A percentile compares a stretch with the other conserved stretches of the same genome.
These are phyloP conservation scores for Dictyostelium brefeldianum DNA, from an alignment of 78 protist species.

Conservation along the genomic window DNA sequence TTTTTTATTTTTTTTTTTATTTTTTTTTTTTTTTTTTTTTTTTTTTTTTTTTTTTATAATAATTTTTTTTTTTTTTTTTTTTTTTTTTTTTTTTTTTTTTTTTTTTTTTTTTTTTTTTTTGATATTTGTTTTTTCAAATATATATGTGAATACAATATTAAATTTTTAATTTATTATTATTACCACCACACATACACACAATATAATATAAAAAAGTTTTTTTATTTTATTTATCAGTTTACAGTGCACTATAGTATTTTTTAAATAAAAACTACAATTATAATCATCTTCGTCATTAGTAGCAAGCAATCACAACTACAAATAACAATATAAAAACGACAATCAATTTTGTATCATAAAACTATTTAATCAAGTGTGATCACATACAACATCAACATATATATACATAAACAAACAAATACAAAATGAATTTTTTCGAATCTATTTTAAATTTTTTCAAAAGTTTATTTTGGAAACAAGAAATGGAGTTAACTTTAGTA, in stretches of 20 bases:
- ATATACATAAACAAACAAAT: not conserved
- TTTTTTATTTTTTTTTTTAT: not conserved
- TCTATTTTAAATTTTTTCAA: constrained; percentile 87
- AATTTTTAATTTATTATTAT: not conserved
- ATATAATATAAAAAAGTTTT: not conserved
- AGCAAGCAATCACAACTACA: no score
- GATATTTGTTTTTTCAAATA: no score
- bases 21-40: not conserved
- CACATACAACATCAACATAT: not conserved
- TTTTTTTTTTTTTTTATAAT: not conserved
- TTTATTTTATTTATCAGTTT: not conserved
- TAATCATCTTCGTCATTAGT: not conserved
- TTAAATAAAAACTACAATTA: not conserved
- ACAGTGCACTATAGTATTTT: not conserved
- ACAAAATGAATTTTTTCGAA: constrained; percentile 47
- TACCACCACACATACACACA: not conserved
- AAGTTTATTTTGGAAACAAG: constrained; percentile 94
- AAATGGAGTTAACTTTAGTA: constrained; percentile 98
- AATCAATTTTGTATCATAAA: no score
- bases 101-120: not conserved
- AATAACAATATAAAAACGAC: no score
- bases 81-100: not conserved
- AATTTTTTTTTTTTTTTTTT: not conserved
- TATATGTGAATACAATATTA: not conserved
- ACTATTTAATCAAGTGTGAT: not conserved